A percentile compares a stretch with the other conserved stretches of the same genome.
These are phyloP conservation scores for Leccinum griseonigrum DNA, from an alignment of 1,284 basidiomycete genomes.

Conservation along the genomic window DNA sequence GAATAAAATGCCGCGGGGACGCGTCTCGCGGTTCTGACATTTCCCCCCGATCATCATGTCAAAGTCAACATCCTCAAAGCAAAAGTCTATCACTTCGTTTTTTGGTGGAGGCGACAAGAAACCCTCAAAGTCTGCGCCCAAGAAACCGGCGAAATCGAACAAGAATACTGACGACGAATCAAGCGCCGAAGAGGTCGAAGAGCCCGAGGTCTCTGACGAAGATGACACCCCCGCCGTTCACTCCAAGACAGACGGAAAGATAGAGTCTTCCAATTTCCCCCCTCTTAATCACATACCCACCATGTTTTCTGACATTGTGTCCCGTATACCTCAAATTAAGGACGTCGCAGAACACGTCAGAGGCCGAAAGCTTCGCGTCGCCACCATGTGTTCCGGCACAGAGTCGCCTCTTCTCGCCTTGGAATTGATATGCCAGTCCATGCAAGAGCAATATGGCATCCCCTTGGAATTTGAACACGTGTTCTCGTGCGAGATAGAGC, in stretches of 20 bases:
- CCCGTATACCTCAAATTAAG: constrained; percentile 67
- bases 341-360: constrained; percentile 67
- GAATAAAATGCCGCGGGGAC: constrained; percentile 17
- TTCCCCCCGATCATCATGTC: constrained; percentile 47
- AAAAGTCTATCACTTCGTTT: constrained; percentile 56
- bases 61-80: constrained; percentile 46
- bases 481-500: constrained; percentile 97
- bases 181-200: constrained; percentile 22
- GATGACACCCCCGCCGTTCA: constrained; percentile 28
- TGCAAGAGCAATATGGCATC: constrained; percentile 67
- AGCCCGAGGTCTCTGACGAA: constrained; percentile 29
- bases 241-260: constrained; percentile 37
- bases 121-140: constrained; percentile 14
- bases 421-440: constrained; percentile 75
- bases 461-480: constrained; percentile 84
- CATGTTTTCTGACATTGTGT: constrained; percentile 86
- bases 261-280: constrained; percentile 64
- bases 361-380: constrained; percentile 86
- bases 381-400: constrained; percentile 97
- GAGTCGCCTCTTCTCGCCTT: constrained; percentile 92
- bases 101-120: constrained; percentile 38
- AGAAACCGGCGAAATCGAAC: constrained; percentile 27
- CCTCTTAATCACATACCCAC: constrained; percentile 80
- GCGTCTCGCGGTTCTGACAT: constrained; percentile 8
- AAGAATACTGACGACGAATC: constrained; percentile 32